Evolutionary conservation across 352 stramenopile species (phyloP), one percentile per base, ranked within the genome.

Genomic region (Globisporangium okanoganense): DNA sequence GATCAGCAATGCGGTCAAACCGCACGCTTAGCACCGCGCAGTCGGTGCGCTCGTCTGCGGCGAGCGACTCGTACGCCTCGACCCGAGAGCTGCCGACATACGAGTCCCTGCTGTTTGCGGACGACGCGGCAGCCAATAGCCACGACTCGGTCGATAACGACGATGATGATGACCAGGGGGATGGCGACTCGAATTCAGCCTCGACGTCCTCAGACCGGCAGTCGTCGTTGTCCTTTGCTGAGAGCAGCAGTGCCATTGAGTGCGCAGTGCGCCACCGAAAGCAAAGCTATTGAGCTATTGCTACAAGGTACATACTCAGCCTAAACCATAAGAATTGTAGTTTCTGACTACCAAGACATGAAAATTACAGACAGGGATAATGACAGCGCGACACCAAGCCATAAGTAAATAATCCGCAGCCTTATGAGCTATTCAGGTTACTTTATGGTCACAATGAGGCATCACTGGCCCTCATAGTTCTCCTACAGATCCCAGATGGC

Each of bases 401-500:
- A 8, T 40, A 13, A 12, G 8, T 40, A 44, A 44, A 20, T 44
- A 20, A 20, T 44, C 14, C 14, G 16, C 38, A 44, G 38, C 7
- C 13, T 20, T 44, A n/a, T 22, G 40, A 45, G 20, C 20, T 51
- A 31, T 10, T 18, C 36, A 43, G 18, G 16, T 16, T 6, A 14
- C 18, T 49, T 49, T 5, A 49, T 18, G 8, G n/a, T 9, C n/a
- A 14, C 43, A 16, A 5, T 25, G n/a, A 49, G 10, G 43, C 3
- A n/a, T 10, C 22, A 33, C 44, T 12, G n/a, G 3, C 29, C 3
- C 29, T 31, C 43, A 18, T 18, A 13, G 4, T 12, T 29, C 16
- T 55, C 27, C 68, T 59, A 90, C n/a, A 91, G 76, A 58, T 92
- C 82, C 80, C 82, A 92, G 20, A 88, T 76, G 5, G 82, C 82